These are phyloP conservation scores for Nicotiana tabacum DNA, from an alignment of 257 asterid species.

Conservation along the genomic window DNA sequence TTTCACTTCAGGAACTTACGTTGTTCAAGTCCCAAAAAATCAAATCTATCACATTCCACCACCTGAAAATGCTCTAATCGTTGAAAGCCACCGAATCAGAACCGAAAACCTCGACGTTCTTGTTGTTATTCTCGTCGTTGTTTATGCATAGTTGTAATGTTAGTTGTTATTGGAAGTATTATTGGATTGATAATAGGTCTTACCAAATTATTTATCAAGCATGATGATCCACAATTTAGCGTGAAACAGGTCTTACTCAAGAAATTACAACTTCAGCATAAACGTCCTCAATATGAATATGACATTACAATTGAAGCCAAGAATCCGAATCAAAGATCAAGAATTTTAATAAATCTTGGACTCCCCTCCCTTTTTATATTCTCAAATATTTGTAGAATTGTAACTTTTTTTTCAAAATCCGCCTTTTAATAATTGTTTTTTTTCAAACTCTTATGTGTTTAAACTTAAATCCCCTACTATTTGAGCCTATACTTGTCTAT, in stretches of 20 bases:
- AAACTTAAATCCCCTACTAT: too few species aligned
- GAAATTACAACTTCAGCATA: neutral
- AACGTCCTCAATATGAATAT: neutral
- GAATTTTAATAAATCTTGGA: neutral
- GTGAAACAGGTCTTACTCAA: conserved; percentile 3
- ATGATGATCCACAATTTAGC: neutral
- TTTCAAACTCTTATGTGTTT: too few species aligned
- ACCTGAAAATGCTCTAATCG: conserved; percentile 28
- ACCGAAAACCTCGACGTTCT: neutral
- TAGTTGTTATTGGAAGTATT: neutral
- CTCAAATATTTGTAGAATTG: too few species aligned
- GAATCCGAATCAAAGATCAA: neutral
- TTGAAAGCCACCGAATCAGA: conserved; percentile 1
- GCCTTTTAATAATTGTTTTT: too few species aligned
- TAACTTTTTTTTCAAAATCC: too few species aligned
- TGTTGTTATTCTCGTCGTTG: conserved; percentile 16
- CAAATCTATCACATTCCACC: conserved; percentile 40
- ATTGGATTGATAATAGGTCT: neutral
- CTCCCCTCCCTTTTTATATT: too few species aligned
- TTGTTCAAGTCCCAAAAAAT: conserved; percentile 41
- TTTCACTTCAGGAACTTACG: conserved; percentile 23
- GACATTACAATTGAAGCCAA: neutral
- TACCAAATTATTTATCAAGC: conserved; percentile 1
- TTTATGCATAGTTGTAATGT: neutral
- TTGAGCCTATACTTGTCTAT: too few species aligned